Conservation (phyloP, 2,329 filamentous ascomycete genomes). For the Thelonectria discophora region DNA sequence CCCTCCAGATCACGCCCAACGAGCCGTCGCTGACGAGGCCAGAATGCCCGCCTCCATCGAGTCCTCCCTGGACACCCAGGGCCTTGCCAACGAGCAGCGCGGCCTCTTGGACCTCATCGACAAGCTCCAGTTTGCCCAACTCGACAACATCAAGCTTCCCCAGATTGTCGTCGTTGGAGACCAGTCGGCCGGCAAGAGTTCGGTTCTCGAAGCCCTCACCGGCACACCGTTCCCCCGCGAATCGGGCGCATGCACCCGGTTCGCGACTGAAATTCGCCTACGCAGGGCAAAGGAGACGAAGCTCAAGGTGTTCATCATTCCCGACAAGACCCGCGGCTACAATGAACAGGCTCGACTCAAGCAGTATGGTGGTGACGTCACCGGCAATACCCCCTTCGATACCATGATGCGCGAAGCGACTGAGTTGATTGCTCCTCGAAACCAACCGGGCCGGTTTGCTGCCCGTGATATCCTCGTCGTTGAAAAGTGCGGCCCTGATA, state of each 20-base stretch:
- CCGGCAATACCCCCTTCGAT: constrained; percentile 57
- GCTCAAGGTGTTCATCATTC: constrained; percentile 63
- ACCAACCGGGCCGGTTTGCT: constrained; percentile 60
- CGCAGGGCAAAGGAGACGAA: constrained; percentile 55
- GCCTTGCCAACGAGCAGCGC: constrained; percentile 63
- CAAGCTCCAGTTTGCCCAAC: constrained; percentile 61
- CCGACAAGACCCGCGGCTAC: constrained; percentile 58
- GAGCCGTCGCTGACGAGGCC: constrained; percentile 37
- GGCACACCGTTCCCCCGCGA: constrained; percentile 69
- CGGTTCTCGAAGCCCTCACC: constrained; percentile 70
- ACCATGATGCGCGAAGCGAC: constrained; percentile 61
- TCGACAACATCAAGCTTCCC: constrained; percentile 63
- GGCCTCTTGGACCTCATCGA: constrained; percentile 66
- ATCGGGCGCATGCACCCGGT: constrained; percentile 68
- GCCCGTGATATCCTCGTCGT: constrained; percentile 65
- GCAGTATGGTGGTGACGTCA: constrained; percentile 58
- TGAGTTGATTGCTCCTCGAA: constrained; percentile 60
- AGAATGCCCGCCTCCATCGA: constrained; percentile 56
- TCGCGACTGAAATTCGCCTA: constrained; percentile 68
- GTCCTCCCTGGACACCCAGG: constrained; percentile 58
- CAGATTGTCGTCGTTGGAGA: constrained; percentile 73
- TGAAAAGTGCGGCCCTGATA: constrained; percentile 66
- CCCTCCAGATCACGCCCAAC: constrained; percentile 32
- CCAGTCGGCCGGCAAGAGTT: constrained; percentile 71
- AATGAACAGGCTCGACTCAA: constrained; percentile 58